Evolutionary conservation across 345 rosid species (phyloP), one percentile per base, ranked within the genome.

Genomic region (Hibiscus trionum): DNA sequence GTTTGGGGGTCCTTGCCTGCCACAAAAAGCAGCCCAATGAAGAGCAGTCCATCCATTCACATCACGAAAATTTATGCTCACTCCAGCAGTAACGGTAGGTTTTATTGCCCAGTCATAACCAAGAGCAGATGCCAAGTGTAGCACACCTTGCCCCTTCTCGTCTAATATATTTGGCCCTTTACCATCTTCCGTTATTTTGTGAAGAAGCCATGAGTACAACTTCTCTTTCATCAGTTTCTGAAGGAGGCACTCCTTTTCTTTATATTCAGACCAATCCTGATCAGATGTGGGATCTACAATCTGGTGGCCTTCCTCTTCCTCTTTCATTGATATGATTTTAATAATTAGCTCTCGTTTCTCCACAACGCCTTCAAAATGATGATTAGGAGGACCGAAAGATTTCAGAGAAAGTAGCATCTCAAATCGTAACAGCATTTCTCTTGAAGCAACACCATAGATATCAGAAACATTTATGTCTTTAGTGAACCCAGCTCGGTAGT

Each of bases 11-110:
- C 26, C 89, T 84, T 81, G 75, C 98, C 97, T 93, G 83, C 98
- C 96, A 78, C 75, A 83, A 11, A 59, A 91, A 68, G 96, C 97
- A 68, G 98, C 94, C 98, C 98, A 93, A 68, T 93, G 98, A 76
- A 93, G 93, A 14, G 96, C 96, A 79, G 98, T 91, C 97, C 98
- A 91, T 29, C 98, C 98, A 84, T 83, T 88, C 17, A 75, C 82
- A 76, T 93, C 98, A 33, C 97, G 92, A 78, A 93, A 93, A 82
- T 91, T 88, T 79, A 91, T 85, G 75, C 86, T 87, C 67, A 93
- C 90, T 69, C 97, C 97, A 37, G 93, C 86, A 73, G 84, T 77
- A 17, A 88, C 74, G 64, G 78, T 88, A 52, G 98, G 96, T 60
- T 80, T 84, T 59, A 91, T 73, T 27, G 93, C 94, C 98, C 98